These are phyloP conservation scores for Aspergillus ochraceoroseus DNA, from an alignment of 2,329 filamentous ascomycete genomes.

Conservation along the genomic window DNA sequence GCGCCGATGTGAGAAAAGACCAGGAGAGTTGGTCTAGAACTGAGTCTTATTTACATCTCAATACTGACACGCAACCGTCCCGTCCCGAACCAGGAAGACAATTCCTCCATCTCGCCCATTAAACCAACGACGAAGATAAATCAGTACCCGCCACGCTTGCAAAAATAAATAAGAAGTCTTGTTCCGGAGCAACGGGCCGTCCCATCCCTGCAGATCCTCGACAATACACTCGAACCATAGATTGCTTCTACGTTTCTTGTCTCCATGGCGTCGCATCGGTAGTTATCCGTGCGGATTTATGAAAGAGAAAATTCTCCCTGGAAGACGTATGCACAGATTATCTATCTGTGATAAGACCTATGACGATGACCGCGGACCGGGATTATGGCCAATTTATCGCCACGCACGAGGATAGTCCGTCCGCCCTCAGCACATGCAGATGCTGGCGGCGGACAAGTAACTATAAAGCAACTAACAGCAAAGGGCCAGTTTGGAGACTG, in stretches of 20 bases:
- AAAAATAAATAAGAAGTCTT: too few species aligned
- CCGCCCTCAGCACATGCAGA: constrained; percentile 30
- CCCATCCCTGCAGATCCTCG: constrained; percentile 28
- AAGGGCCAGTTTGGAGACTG: constrained; percentile 29
- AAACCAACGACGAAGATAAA: too few species aligned
- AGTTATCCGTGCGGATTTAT: constrained; percentile 18
- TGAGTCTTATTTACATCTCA: too few species aligned
- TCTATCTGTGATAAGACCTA: too few species aligned
- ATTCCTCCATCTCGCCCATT: background rate
- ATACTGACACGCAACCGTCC: too few species aligned
- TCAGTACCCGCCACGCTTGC: too few species aligned
- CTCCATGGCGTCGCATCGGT: constrained; percentile 31
- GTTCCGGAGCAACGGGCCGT: constrained; percentile 26
- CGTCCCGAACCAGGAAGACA: too few species aligned
- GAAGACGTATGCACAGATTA: constrained; percentile 25
- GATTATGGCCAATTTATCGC: constrained; percentile 21
- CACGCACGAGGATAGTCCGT: constrained; percentile 25
- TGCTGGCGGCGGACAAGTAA: constrained; percentile 28
- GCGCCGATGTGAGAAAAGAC: too few species aligned
- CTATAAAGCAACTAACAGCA: constrained; percentile 27
- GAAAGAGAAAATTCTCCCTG: constrained; percentile 27
- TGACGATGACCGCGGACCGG: constrained; percentile 30
- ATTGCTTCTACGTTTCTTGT: constrained; percentile 34
- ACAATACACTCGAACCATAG: constrained; percentile 24
- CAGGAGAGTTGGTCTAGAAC: too few species aligned